Evolutionary conservation across 2,329 filamentous ascomycete species (phyloP).

Genomic region (Hypoxylon sp.): DNA sequence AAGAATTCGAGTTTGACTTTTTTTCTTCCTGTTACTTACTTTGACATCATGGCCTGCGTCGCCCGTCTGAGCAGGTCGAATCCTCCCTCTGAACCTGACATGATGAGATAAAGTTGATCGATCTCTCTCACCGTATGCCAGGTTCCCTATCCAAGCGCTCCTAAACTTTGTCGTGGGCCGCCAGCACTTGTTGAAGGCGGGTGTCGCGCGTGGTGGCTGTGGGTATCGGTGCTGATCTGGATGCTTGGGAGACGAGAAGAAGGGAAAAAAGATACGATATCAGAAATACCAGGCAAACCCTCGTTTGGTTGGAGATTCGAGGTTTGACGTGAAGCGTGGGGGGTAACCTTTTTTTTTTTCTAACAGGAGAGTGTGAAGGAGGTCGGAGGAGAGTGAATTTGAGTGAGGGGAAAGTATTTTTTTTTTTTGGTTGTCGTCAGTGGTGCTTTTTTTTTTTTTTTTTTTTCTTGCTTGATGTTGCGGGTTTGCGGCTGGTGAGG

Average conservation of each 20-base stretch:
- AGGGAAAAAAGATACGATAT: constrained; percentile 17
- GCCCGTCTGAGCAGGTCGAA: constrained; percentile 67
- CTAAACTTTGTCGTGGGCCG: constrained; percentile 23
- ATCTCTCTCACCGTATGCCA: constrained; percentile 36
- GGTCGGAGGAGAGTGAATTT: constrained; percentile 28
- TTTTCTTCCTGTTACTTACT: constrained; percentile 52
- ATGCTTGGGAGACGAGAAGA: too few species aligned
- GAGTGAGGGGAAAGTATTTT: constrained; percentile 36
- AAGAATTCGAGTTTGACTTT: constrained; percentile 22
- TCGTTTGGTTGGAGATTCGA: constrained; percentile 33
- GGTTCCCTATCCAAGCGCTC: constrained; percentile 33
- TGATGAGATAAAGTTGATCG: constrained; percentile 43
- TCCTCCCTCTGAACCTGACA: constrained; percentile 62
- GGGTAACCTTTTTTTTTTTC: too few species aligned
- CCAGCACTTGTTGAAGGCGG: constrained; percentile 19
- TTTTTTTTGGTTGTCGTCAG: constrained; percentile 31
- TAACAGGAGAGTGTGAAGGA: too few species aligned
- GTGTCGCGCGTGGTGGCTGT: constrained; percentile 8
- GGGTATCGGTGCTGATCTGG: constrained; percentile 14
- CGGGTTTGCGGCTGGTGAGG: constrained; percentile 12
- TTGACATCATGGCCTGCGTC: constrained; percentile 70
- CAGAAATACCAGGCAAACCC: constrained; percentile 10
- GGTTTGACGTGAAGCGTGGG: constrained; percentile 33
- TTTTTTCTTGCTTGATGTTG: constrained; percentile 34
- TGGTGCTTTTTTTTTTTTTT: constrained; percentile 18